Evolutionary conservation across 768 basidiomycete species (phyloP), one percentile per base, ranked within the genome.

Genomic region (Panellus pusillus): DNA sequence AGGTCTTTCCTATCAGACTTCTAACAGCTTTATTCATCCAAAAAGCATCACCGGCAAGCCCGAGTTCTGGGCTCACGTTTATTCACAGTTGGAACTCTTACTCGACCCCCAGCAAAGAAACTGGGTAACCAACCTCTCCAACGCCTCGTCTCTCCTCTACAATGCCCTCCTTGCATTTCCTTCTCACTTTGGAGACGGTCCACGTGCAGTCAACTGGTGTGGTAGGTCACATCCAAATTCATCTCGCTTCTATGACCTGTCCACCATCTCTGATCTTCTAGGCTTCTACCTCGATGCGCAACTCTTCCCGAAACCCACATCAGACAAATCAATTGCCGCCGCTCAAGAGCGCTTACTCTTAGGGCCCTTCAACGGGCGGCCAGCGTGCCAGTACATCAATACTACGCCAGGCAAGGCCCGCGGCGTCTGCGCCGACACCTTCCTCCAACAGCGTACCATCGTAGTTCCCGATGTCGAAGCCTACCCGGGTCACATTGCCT

Each of bases 401-500:
- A 35, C 32, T 14, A 7, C 7, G 32, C 9, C 32, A 35, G 32
- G 32, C 0, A 82, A 79, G 11, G 74, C 75, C 9, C 78, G 80
- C n/a, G 93, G 94, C 27, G 94, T 97, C 11, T 97, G 94, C 67
- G 90, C 92, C 6, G 86, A 85, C 45, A 86, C 87, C 2, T 96
- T 82, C 68, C 50, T 84, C 13, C 75, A 75, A 45, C 69, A 67
- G 40, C 64, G 73, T 58, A 81, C 87, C 0, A 48, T 91, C 6
- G 63, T 93, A n/a, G 91, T 97, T 1, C 71, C 75, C 17, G 80
- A 95, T 54, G 93, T 98, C 17, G 80, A 89, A 20, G 69, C 68
- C 9, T 93, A 93, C 65, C 91, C 91, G 1, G 93, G 95, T 0
- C 96, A 98, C 66, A 96, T 97, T 57, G 91, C 93, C 2, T 98